Evolutionary conservation across 2,329 filamentous ascomycete species (phyloP), one percentile per base, ranked within the genome.

Genomic region (Cyclaneusma minus): DNA sequence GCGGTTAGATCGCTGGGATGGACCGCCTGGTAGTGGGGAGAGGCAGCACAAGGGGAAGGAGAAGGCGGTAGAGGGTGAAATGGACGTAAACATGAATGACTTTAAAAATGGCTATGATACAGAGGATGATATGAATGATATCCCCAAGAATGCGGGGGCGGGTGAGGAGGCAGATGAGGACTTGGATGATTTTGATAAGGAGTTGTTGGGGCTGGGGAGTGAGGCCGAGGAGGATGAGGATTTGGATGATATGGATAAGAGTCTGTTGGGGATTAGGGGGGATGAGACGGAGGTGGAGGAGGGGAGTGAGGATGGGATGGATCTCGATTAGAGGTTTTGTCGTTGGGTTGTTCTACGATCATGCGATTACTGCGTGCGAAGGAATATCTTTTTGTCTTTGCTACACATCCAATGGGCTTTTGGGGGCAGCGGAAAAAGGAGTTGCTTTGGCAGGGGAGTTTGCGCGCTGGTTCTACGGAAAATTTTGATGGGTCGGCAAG

Each of bases 1-100:
- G 15, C 62, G 81, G 21, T 54, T 87, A n/a, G 56, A 64, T 27
- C 64, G 80, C 16, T 87, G 81, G 81, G 62, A 70, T 24, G 54
- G 14, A 16, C 6, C 11, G 11, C 10, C 18, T 19, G 3, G 18
- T 13, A 4, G 17, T 21, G 9, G 25, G 22, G n/a, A 21, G 26
- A 16, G 10, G 35, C 35, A 20, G 9, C 32, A 5, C 21, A 16
- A 5, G 22, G 10, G 26, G 14, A 13, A 21, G 17, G 10, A 15
- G 23, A 16, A 22, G 21, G 10, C 18, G 13, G 20, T 15, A 7
- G 18, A 20, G 18, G 18, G 11, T 7, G 18, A 11, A 20, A 20
- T 7, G 18, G 7, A 20, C 7, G 18, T 7, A 20, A 20, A 7
- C 7, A 20, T 11, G 18, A 28, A 30, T 22, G 24, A 13, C 12